phyloP scores from a whole-genome alignment of 2,329 filamentous ascomycete genomes.

The Neofusicoccum sp. region DNA sequence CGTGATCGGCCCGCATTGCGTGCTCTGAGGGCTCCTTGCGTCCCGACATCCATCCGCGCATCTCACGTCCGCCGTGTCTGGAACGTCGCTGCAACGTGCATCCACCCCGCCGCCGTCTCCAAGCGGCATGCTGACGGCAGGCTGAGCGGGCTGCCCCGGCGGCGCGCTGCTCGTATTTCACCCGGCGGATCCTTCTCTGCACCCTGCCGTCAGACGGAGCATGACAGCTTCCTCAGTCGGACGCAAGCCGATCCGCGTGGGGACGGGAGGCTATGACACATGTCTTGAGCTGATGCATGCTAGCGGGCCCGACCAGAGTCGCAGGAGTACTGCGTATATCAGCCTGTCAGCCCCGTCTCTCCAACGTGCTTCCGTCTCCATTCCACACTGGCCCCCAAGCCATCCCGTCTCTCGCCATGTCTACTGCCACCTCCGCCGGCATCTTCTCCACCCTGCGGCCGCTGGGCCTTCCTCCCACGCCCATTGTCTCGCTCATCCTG shows the following conservation, averaged over 20 bases:
- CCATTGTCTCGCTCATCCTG: constrained; percentile 5
- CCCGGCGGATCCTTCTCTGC: too few relatives aligned
- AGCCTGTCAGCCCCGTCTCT: neutral
- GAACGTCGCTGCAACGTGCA: neutral
- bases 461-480: constrained; percentile 1
- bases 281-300: neutral
- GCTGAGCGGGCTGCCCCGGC: too few relatives aligned
- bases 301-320: too few relatives aligned
- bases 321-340: too few relatives aligned
- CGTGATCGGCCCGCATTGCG: constrained; percentile 15
- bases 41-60: neutral
- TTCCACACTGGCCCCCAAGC: too few relatives aligned
- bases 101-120: too few relatives aligned
- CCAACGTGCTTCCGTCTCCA: neutral
- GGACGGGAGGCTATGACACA: neutral
- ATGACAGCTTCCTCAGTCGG: too few relatives aligned
- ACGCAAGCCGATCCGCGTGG: neutral
- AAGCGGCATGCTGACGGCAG: neutral
- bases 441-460: constrained; percentile 10
- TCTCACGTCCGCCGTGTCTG: neutral
- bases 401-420: neutral
- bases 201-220: too few relatives aligned
- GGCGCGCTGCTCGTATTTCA: too few relatives aligned
- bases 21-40: too few relatives aligned
- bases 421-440: neutral